Conservation (phyloP, 1,284 basidiomycete genomes). For the Irpex lacteus region DNA sequence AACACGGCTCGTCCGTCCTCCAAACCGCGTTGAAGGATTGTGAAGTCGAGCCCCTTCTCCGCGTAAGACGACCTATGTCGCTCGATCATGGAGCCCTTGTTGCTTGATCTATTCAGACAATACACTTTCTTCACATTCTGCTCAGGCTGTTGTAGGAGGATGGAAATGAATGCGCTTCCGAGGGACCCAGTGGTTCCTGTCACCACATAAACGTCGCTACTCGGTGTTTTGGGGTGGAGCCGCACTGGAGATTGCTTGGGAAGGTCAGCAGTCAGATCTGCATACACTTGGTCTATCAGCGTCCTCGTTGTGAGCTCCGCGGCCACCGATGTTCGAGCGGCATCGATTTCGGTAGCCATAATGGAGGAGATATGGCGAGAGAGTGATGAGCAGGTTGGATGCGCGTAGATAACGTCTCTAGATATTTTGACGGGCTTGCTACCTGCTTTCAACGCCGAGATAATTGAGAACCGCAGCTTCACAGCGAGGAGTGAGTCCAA, state of each 20-base stretch:
- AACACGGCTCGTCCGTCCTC: conserved; percentile 2
- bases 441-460: neutral
- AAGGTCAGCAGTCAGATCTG: neutral
- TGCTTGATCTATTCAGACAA: conserved; percentile 27
- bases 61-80: conserved; percentile 22
- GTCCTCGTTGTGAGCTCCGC: neutral
- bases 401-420: neutral
- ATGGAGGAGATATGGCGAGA: neutral
- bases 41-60: conserved; percentile 20
- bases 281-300: neutral
- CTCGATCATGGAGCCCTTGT: conserved; percentile 21
- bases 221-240: neutral
- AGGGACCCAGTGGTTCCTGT: conserved; percentile 25
- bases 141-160: conserved; percentile 19
- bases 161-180: conserved; percentile 16
- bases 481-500: neutral
- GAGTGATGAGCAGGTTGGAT: neutral
- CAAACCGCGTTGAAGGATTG: conserved; percentile 12
- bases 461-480: neutral
- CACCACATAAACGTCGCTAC: conserved; percentile 15
- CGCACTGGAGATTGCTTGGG: neutral
- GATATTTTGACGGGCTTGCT: neutral
- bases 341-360: too few relatives aligned
- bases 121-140: conserved; percentile 9
- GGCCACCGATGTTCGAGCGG: neutral